Evolutionary conservation across 164 flowering plant genomes (phyloP).

Genomic region (Tetracentron sinense): DNA sequence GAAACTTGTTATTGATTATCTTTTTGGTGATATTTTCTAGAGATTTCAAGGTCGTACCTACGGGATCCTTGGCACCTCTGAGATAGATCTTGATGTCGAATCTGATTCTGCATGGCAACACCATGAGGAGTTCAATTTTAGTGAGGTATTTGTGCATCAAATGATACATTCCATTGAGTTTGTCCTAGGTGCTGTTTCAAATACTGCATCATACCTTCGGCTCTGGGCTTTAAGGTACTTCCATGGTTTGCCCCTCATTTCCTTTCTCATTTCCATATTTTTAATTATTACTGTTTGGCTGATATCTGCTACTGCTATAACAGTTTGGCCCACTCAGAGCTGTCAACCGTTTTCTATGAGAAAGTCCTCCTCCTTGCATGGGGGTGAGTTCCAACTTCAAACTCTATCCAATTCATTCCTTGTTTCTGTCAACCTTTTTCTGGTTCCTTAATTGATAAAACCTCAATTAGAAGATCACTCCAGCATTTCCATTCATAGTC

Average conservation of each 20-base stretch:
- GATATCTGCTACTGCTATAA: constrained; percentile 11
- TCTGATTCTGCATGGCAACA: constrained; percentile 75
- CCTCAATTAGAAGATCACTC: background rate
- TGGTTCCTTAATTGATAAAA: background rate
- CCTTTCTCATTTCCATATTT: constrained; percentile 4
- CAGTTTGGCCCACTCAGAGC: constrained; percentile 96
- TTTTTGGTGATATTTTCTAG: constrained; percentile 29
- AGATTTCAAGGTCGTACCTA: constrained; percentile 93
- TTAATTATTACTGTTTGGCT: constrained; percentile 1
- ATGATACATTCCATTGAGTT: constrained; percentile 96
- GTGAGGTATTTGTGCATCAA: constrained; percentile 92
- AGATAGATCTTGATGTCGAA: constrained; percentile 69
- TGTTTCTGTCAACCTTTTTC: background rate
- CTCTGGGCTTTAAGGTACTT: constrained; percentile 89
- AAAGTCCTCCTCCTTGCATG: constrained; percentile 83
- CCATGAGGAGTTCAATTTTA: constrained; percentile 83
- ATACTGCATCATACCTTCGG: constrained; percentile 95
- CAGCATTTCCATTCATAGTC: background rate
- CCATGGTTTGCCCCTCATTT: background rate
- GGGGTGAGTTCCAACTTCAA: constrained; percentile 56
- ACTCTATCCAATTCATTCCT: background rate
- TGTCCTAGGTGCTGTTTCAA: constrained; percentile 89
- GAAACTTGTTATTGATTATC: constrained; percentile 2
- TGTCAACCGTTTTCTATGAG: constrained; percentile 93
- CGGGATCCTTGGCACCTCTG: constrained; percentile 79